Evolutionary conservation across 495 filamentous ascomycete genomes (phyloP), one percentile per base, ranked within the genome.

Genomic region (Jackrogersella multiformis): DNA sequence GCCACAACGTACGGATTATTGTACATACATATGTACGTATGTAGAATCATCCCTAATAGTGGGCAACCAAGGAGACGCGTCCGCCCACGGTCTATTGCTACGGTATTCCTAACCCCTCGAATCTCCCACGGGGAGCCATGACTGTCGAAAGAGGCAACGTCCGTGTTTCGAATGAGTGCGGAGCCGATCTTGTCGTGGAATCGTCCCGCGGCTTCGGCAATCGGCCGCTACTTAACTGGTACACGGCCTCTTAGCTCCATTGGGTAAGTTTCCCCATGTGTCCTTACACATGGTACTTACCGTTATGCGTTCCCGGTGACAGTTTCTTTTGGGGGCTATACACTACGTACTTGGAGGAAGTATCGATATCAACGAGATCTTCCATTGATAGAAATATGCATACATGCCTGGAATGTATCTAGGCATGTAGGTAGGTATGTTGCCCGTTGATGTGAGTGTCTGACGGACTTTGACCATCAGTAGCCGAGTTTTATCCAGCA

Each of bases 151-250:
- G 57, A 62, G 67, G 67, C 46, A 70, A 70, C 53, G 53, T 70
- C 67, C 67, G 67, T 59, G 67, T 70, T 66, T 70, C 67, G 52
- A 70, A 46, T 62, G 67, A 69, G 57, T 62, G 67, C 67, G 67
- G 67, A 66, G 67, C 67, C 61, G 67, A 70, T 70, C 67, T 70
- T 26, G 67, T 70, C 61, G 61, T 66, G 57, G 52, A 62, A 58
- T 65, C 53, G 61, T 62, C 57, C 67, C 67, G 67, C 61, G 61
- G 56, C 38, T 55, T 70, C 67, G 67, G 67, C 61, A 70, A 66
- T 70, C 67, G 67, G 67, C 61, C 67, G 67, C 67, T 66, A 70
- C 67, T 55, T 61, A 66, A 70, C 61, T 70, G 56, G 67, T 53
- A 28, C 45, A 35, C 67, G 67, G 67, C 24, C 61, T 57, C 67